These are phyloP conservation scores for Spergularia bocconei DNA, from an alignment of 148 eudicot genomes.

Conservation along the genomic window DNA sequence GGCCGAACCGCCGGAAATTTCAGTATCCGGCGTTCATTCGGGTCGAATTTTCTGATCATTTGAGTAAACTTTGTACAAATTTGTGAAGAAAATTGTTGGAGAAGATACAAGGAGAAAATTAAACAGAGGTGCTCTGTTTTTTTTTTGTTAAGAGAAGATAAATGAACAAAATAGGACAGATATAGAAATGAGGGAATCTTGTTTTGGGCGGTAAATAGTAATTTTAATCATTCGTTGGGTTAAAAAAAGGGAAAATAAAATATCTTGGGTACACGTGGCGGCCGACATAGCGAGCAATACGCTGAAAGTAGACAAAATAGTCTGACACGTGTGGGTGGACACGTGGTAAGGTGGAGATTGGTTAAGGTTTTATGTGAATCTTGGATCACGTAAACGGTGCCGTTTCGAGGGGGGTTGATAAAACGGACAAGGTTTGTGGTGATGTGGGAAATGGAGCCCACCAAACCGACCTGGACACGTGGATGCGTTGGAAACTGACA, in stretches of 20 bases:
- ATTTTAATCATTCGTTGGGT: background rate
- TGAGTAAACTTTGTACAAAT: background rate
- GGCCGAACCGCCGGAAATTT: slow-evolving; percentile 71
- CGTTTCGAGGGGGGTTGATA: slow-evolving; percentile 11
- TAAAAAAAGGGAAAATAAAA: background rate
- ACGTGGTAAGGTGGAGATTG: slow-evolving; percentile 31
- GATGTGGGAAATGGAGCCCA: slow-evolving; percentile 16
- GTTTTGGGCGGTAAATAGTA: background rate
- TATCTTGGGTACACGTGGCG: slow-evolving; percentile 16
- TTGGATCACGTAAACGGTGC: slow-evolving; percentile 28
- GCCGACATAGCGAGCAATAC: slow-evolving; percentile 21
- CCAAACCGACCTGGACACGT: slow-evolving; percentile 27
- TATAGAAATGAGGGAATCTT: background rate
- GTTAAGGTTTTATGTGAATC: background rate
- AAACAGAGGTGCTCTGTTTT: slow-evolving; percentile 14
- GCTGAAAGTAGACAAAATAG: background rate
- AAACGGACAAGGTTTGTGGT: slow-evolving; percentile 7
- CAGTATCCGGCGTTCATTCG: slow-evolving; percentile 63
- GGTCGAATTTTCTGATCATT: slow-evolving; percentile 50
- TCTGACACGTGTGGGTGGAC: slow-evolving; percentile 23
- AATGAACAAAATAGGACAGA: background rate
- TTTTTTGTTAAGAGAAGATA: background rate
- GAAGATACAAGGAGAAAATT: too few species aligned
- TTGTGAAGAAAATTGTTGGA: background rate
- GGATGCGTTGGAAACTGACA: slow-evolving; percentile 8